Evolutionary conservation across 352 stramenopile genomes (phyloP), one percentile per base, ranked within the genome.

Genomic region (Pythium scleroteichum): DNA sequence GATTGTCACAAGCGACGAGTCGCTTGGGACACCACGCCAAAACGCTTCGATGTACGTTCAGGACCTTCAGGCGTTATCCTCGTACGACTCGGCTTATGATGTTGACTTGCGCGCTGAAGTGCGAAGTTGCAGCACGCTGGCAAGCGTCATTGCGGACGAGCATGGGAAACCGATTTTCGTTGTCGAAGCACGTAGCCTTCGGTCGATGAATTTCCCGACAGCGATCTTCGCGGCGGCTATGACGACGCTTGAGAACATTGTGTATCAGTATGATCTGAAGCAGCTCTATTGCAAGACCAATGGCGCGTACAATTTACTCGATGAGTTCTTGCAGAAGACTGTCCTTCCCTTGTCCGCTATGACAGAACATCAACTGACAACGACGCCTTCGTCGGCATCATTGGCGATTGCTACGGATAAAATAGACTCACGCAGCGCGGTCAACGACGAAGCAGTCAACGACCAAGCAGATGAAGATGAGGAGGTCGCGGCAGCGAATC

Each of bases 181-280:
- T 16, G 51, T 90, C 4, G 81, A 90, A 38, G 81, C 74, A 6
- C 71, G 81, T 17, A 84, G 75, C 50, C 60, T 62, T 12, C 75
- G 69, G 17, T 72, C 71, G 8, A 48, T 77, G 13, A 20, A 35
- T 1, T 84, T 90, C 26, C 82, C 81, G n/a, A 75, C 73, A 17
- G 73, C 79, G 20, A 56, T 88, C 7, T 85, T 90, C 57, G 58
- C 72, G 3, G 73, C 77, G 0, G 72, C 73, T 7, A 71, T 87
- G 32, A 82, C 69, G 2, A 76, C 75, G n/a, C 58, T 90, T 4
- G 81, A 90, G 49, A 90, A 90, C 41, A 69, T 81, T 12, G 79
- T 87, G 23, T 84, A 84, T 40, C 69, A 85, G 17, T 88, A 85
- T 53, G 77, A 90, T 40, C 53, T 90, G 19, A 79, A 64, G 23